These are phyloP conservation scores for Diversispora eburnea DNA, from an alignment of 192 early-diverging fungal genomes.

Conservation along the genomic window DNA sequence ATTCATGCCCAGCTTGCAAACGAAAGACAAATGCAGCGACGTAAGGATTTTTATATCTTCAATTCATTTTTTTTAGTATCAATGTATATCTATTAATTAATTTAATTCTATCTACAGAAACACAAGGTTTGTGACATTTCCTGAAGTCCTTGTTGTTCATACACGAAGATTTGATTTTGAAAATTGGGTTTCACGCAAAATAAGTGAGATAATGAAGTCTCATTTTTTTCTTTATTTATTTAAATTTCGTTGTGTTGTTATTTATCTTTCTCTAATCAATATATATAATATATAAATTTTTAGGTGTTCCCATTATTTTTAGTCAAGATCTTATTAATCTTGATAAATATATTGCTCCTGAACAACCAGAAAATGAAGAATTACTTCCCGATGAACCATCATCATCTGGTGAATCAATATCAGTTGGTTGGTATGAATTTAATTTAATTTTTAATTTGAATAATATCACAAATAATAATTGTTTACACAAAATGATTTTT, in stretches of 20 bases:
- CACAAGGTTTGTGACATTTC: constrained; percentile 69
- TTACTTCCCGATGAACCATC: constrained; percentile 65
- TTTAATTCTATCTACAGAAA: constrained; percentile 35
- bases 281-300: background rate
- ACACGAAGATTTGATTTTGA: constrained; percentile 70
- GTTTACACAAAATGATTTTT: background rate
- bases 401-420: background rate
- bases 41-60: constrained; percentile 28
- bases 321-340: constrained; percentile 56
- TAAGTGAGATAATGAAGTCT: constrained; percentile 38
- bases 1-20: constrained; percentile 61
- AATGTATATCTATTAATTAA: constrained; percentile 3
- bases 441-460: background rate
- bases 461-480: no score
- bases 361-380: constrained; percentile 66
- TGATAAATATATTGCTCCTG: constrained; percentile 65
- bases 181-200: constrained; percentile 78
- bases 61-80: background rate
- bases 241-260: background rate
- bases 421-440: constrained; percentile 12
- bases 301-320: constrained; percentile 58
- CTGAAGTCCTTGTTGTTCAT: constrained; percentile 67
- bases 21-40: constrained; percentile 56
- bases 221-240: no score
- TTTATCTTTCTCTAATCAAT: background rate